Conservation (phyloP, 1,284 basidiomycete species). For the Cryptococcus floricola region DNA sequence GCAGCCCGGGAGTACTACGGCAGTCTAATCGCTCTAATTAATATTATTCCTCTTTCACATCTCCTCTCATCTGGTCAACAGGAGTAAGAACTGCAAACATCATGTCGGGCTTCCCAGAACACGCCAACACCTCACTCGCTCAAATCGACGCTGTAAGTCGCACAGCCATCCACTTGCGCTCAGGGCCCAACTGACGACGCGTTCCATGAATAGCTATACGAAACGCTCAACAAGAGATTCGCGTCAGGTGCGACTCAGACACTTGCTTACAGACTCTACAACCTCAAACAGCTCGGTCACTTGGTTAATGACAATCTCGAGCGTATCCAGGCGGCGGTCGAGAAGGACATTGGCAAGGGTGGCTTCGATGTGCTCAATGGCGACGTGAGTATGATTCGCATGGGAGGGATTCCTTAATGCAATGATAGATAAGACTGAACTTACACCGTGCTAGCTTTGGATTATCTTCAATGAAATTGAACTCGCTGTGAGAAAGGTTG, state of each 20-base stretch:
- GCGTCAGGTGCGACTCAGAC: slow-evolving; percentile 54
- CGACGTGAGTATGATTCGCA: slow-evolving; percentile 28
- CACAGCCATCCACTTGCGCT: too few relatives aligned
- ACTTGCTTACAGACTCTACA: slow-evolving; percentile 58
- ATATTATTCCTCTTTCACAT: too few relatives aligned
- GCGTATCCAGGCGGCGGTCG: slow-evolving; percentile 54
- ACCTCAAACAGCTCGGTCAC: slow-evolving; percentile 62
- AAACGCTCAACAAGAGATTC: slow-evolving; percentile 55
- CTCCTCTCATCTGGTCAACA: too few relatives aligned
- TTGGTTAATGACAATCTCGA: slow-evolving; percentile 60
- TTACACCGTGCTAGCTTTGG: slow-evolving; percentile 33
- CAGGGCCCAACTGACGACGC: too few relatives aligned
- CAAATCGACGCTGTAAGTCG: too few relatives aligned
- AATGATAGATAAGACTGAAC: not conserved
- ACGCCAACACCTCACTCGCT: too few relatives aligned
- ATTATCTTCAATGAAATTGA: slow-evolving; percentile 60
- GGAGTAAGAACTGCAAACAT: too few relatives aligned
- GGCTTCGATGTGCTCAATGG: slow-evolving; percentile 25
- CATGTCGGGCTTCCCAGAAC: too few relatives aligned
- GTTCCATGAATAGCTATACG: slow-evolving; percentile 36
- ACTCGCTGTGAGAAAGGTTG: slow-evolving; percentile 63
- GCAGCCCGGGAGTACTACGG: too few relatives aligned
- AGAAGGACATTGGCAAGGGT: slow-evolving; percentile 58
- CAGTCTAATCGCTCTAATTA: too few relatives aligned
- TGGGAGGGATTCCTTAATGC: not conserved